A percentile compares a stretch with the other conserved stretches of the same genome.
Conservation (phyloP, 345 rosid species). For the Camelina sativa region DNA sequence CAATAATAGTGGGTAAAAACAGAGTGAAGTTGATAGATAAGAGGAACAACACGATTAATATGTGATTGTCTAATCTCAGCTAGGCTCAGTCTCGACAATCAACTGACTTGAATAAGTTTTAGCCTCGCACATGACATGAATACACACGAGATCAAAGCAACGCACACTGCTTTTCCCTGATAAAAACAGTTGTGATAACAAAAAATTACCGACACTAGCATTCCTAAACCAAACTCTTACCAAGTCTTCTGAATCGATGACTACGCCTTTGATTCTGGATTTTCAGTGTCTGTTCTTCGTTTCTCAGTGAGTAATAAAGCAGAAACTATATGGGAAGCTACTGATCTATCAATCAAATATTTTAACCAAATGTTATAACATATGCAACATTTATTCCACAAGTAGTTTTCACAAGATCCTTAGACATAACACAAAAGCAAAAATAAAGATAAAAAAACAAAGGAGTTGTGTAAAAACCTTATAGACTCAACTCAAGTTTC, state of each 20-base stretch:
- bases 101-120: neutral
- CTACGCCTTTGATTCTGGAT: neutral
- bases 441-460: neutral
- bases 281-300: neutral
- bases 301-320: neutral
- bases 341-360: neutral
- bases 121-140: neutral
- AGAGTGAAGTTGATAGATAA: neutral
- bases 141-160: neutral
- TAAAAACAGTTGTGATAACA: neutral
- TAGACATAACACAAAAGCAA: neutral
- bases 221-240: neutral
- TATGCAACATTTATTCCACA: slow-evolving; percentile 31
- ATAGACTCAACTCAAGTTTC: slow-evolving; percentile 30
- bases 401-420: slow-evolving; percentile 29
- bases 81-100: neutral
- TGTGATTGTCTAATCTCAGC: neutral
- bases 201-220: neutral
- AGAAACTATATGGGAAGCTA: slow-evolving; percentile 1
- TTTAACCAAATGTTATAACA: neutral
- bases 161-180: neutral
- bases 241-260: neutral
- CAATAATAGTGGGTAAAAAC: neutral
- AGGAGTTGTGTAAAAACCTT: neutral
- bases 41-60: neutral